Base-by-base conservation (phyloP, 2,329 filamentous ascomycete species). In the Paraphaeosphaeria sporulosa region DNA sequence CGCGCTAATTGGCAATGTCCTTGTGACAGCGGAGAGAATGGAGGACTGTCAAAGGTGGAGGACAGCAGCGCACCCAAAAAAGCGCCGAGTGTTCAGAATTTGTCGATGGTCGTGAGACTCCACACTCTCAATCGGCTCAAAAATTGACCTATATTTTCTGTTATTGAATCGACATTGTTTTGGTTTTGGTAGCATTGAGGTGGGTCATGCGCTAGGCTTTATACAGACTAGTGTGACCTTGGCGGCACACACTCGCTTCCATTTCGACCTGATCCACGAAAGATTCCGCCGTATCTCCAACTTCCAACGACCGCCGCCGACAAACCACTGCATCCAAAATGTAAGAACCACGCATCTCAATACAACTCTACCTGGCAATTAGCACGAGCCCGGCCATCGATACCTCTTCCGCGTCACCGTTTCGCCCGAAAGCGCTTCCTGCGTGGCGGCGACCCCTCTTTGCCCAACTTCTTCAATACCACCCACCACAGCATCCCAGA, bases 311-410 rank as follows among this genome's bases (percentile, higher is more conserved):
- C 74, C 71, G 71, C 74, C 70, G 72, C 72, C 74, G 71, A 76
- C 73, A 74, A 43, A 59, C 52, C 72, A 68, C 67, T 65, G 65
- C 64, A 77, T 78, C 74, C 67, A 79, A 78, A 79, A 79, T 79
- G 76, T 79, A 78, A 79, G 76, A 66, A 68, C 53, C 42, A 52
- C 71, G 68, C 66, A 63, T 64, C 62, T 44, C 60, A 53, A 64
- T 58, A 55, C 57, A 57, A 43, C 42, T 59, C 19, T 60, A 56
- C 61, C 52, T 60, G 55, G 61, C 55, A 66, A 55, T 64, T 55
- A 62, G 64, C 66, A 66, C 59, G 63, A 67, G 60, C 56, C 64
- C 63, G 63, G 62, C 53, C 49, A 55, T 59, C 62, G 55, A 53
- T 62, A 62, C 57, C 59, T 56, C 60, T 61, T 52, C 64, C 68